Base-by-base conservation (phyloP, 169 alveolate species). In the Amoebophrya sp. region DNA sequence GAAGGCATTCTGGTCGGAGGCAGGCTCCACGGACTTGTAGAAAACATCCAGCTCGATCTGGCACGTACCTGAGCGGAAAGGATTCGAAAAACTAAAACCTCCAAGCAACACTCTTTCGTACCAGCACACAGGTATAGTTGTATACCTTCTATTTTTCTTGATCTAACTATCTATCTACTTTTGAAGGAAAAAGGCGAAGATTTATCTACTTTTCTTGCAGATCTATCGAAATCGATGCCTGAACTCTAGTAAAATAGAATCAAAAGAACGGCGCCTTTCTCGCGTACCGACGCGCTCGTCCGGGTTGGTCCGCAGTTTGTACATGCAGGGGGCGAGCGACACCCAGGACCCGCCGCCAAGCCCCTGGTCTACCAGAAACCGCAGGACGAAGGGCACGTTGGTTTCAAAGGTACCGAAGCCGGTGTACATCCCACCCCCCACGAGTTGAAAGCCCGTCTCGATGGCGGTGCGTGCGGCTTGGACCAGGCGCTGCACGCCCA, bases 291-390 rank as follows among this genome's bases (percentile, higher is more conserved):
- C n/a, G n/a, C 12, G 7, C 10, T 25, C 18, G 1, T 66, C 83
- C 18, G 12, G 32, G 7, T 7, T 2, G 35, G 38, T 66, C 35
- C 83, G 29, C 29, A 66, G 35, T 25, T 66, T 66, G 83, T 66
- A 66, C 35, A 25, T 66, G 95, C 94, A 77, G 91, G 95, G 89
- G 93, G 95, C 40, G 54, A 90, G 89, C 93, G 92, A 41, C 91
- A 98, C 95, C 99, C 99, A 98, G 66, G 98, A 95, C 96, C 99
- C 98, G 39, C 99, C 99, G 25, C 97, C 97, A 7, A 98, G 95
- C 91, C 96, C 97, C 35, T 94, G 92, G 92, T 98, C 99, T 40
- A 99, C 97, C 97, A 99, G 96, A 94, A 96, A 99, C 83, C 99
- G 96, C 40, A 99, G 95, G 35, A 98, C 98, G 92, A 97, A 99